Base-by-base conservation (phyloP, 768 basidiomycete species). In the Hysterangium stoloniferum region DNA sequence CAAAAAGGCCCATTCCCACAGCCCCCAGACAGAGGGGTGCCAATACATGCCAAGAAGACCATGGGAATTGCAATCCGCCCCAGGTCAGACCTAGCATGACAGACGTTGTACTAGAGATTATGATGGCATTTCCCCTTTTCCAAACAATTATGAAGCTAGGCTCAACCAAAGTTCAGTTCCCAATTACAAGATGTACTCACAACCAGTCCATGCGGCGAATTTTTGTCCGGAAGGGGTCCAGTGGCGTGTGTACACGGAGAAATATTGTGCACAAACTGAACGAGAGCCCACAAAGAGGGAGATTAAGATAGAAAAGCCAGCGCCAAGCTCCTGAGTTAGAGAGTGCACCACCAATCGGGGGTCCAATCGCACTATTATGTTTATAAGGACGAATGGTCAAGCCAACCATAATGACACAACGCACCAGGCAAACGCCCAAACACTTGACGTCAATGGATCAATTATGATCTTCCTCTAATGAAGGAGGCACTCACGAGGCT, bases 1-100 rank as follows among this genome's bases (percentile, higher is more conserved):
- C 24, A 54, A 74, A 77, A 0, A 37, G 48, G 1, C 49, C 59
- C 4, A 80, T 45, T 1, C 68, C 70, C 11, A 62, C 37, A 4
- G 71, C 4, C 0, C 78, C 78, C 22, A 76, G 31, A 17, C 69
- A 54, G 1, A 79, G 62, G 0, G 76, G 73, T 1, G 65, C 64
- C 17, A 79, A 60, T 8, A 76, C 66, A 1, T 54, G 55, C 12
- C 57, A 59, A 0, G 69, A 71, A 3, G 49, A 53, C 77, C 78
- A 80, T 0, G 70, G 45, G 51, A 68, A 73, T 0, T 58, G 55
- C 19, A 68, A 59, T 1, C 78, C 77, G 15, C 69, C 77, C 70
- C 71, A 77, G 1, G 73, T 76, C 7, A 80, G 59, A 0, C 59
- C 74, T 36, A 77, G 61, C 32, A 71, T 67, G n/a, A 52, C 56